These are phyloP conservation scores for Talaromyces rugulosus DNA, from an alignment of 2,329 filamentous ascomycete genomes.

Conservation along the genomic window DNA sequence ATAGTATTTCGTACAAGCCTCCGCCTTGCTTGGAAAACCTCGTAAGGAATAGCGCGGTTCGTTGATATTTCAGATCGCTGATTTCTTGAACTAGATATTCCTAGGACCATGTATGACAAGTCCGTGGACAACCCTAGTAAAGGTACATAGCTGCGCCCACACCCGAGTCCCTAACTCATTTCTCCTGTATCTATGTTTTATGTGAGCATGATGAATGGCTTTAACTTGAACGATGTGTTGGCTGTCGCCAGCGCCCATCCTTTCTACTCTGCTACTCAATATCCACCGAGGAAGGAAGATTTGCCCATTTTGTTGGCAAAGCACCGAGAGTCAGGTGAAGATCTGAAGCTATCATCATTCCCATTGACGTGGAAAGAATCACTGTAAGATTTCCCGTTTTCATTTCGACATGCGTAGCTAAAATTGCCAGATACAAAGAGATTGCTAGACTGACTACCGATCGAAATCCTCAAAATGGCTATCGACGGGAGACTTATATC, in stretches of 20 bases:
- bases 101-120: too few relatives aligned
- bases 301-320: background rate
- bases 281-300: background rate
- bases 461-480: background rate
- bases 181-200: too few relatives aligned
- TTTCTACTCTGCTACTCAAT: background rate
- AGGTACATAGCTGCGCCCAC: too few relatives aligned
- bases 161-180: too few relatives aligned
- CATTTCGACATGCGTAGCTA: background rate
- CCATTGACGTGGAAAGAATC: background rate
- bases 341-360: background rate
- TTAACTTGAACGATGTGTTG: background rate
- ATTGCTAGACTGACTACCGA: background rate
- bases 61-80: too few relatives aligned
- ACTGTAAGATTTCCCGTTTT: background rate
- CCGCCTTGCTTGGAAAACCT: too few relatives aligned
- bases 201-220: too few relatives aligned
- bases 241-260: background rate
- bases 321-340: background rate
- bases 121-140: too few relatives aligned
- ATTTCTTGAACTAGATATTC: too few relatives aligned
- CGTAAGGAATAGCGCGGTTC: too few relatives aligned
- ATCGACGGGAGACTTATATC: background rate
- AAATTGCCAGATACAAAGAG: background rate
- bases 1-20: too few relatives aligned